Evolutionary conservation across 441 rosid genomes (phyloP).

Genomic region (Populus trichocarpa): DNA sequence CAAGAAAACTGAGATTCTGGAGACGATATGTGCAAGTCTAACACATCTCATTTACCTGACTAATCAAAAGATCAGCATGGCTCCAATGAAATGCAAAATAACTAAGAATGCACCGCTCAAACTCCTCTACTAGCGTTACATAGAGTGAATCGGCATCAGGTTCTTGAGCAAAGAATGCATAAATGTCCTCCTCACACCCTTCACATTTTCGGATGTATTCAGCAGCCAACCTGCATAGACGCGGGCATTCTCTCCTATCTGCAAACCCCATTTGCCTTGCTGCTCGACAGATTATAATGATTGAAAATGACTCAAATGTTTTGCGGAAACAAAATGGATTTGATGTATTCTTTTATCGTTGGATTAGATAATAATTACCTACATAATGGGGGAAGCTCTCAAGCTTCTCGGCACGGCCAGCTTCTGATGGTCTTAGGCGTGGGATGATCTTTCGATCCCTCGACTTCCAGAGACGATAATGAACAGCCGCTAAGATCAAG

Average conservation of each 20-base stretch:
- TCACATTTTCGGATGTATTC: conserved; percentile 74
- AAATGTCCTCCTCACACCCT: conserved; percentile 78
- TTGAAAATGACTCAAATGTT: not conserved
- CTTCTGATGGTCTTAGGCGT: conserved; percentile 41
- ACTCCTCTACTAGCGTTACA: conserved; percentile 91
- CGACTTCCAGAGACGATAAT: conserved; percentile 40
- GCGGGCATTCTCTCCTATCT: conserved; percentile 86
- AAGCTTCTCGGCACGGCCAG: conserved; percentile 60
- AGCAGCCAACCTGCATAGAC: conserved; percentile 73
- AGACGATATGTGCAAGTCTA: not conserved
- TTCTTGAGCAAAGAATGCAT: conserved; percentile 63
- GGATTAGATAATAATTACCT: conserved; percentile 43
- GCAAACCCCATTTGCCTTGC: conserved; percentile 93
- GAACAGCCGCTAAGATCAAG: conserved; percentile 57
- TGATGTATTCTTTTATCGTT: not conserved
- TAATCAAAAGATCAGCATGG: conserved; percentile 80
- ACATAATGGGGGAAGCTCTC: conserved; percentile 96
- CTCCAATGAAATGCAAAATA: conserved; percentile 96
- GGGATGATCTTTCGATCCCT: conserved; percentile 72
- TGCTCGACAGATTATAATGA: conserved; percentile 21
- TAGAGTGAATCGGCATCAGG: conserved; percentile 81
- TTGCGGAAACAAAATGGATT: not conserved
- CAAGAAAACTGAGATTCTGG: not conserved
- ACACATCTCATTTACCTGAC: conserved; percentile 47
- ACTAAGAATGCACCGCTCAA: conserved; percentile 94